Conservation (phyloP, 768 basidiomycete genomes). For the Lentinus brumalis region DNA sequence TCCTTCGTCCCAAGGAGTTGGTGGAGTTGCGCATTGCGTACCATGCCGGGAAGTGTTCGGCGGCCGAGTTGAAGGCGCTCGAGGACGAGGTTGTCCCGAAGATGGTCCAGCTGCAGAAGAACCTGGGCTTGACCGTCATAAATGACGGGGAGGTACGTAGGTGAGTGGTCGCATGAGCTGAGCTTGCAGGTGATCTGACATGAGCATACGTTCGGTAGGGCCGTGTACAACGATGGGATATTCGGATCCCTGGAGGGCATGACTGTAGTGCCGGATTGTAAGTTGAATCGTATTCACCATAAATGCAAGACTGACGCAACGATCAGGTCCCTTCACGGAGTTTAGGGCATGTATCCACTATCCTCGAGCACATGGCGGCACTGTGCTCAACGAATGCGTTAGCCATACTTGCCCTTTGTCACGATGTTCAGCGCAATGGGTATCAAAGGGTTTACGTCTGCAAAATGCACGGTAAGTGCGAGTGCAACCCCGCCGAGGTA, state of each 20-base stretch:
- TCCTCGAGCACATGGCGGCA: slow-evolving; percentile 43
- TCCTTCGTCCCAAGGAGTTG: slow-evolving; percentile 55
- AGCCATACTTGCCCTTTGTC: slow-evolving; percentile 28
- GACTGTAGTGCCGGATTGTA: slow-evolving; percentile 50
- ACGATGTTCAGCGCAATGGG: slow-evolving; percentile 21
- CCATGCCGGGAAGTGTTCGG: slow-evolving; percentile 42
- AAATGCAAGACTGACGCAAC: not conserved
- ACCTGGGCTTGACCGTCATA: slow-evolving; percentile 54
- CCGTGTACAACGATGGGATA: slow-evolving; percentile 61
- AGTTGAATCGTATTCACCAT: slow-evolving; percentile 2
- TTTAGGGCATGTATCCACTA: slow-evolving; percentile 20
- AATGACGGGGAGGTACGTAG: slow-evolving; percentile 58
- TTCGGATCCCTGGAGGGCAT: slow-evolving; percentile 69
- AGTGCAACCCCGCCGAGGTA: not conserved
- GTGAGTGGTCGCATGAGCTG: slow-evolving; percentile 20
- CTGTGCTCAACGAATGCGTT: not conserved
- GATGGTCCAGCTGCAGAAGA: slow-evolving; percentile 54
- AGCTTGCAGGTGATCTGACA: not conserved
- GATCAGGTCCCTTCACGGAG: slow-evolving; percentile 6
- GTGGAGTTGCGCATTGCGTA: slow-evolving; percentile 46
- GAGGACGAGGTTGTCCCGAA: slow-evolving; percentile 57
- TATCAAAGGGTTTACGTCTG: slow-evolving; percentile 22
- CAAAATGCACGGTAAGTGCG: slow-evolving; percentile 23
- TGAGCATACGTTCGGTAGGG: slow-evolving; percentile 33
- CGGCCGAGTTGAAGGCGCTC: slow-evolving; percentile 44